Conservation (phyloP, 1,139 yeast genomes). For the Saccharomyces hybrid region DNA sequence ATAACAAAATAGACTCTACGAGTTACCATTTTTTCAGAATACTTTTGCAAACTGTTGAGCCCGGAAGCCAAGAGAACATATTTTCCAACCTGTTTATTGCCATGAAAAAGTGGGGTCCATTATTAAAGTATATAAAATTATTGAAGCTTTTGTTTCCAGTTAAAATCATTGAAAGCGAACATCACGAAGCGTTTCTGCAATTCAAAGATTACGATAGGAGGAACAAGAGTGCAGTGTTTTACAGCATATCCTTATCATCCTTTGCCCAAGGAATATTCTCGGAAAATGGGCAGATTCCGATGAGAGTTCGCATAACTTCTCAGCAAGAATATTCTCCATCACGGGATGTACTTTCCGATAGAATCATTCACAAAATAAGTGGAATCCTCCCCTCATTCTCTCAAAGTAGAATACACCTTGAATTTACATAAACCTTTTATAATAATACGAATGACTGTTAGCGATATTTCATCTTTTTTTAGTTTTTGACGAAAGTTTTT, state of each 20-base stretch:
- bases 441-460: not conserved
- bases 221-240: slow-evolving; percentile 7
- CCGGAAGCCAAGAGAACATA: not conserved
- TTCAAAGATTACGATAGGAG: slow-evolving; percentile 13
- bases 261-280: not conserved
- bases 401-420: slow-evolving; percentile 4
- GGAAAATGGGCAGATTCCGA: slow-evolving; percentile 2
- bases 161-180: not conserved
- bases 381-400: slow-evolving; percentile 8
- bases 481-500: not conserved
- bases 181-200: slow-evolving; percentile 4
- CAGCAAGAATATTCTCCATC: not conserved
- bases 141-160: slow-evolving; percentile 12
- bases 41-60: not conserved
- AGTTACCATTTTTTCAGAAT: not conserved
- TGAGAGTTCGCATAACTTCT: not conserved
- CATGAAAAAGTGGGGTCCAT: slow-evolving; percentile 4
- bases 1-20: not conserved
- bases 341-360: slow-evolving; percentile 1
- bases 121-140: slow-evolving; percentile 5
- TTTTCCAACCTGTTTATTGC: not conserved
- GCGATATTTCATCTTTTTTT: not conserved
- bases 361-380: slow-evolving; percentile 3
- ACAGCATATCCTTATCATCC: slow-evolving; percentile 3
- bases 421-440: slow-evolving; percentile 1